Evolutionary conservation across 2,329 filamentous ascomycete genomes (phyloP), one percentile per base, ranked within the genome.

Genomic region (Orbilia quercus): DNA sequence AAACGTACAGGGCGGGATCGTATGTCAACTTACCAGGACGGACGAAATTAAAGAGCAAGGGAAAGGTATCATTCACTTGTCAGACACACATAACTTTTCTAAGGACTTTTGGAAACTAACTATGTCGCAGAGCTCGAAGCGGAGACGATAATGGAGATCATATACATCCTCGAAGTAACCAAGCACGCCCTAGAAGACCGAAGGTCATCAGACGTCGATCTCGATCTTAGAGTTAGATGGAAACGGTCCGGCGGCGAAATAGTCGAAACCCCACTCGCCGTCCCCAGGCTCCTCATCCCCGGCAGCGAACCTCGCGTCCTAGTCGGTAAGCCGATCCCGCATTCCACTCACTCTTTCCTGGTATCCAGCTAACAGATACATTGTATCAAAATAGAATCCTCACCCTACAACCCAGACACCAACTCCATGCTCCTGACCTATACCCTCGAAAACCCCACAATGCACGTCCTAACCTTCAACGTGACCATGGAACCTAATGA

Each of bases 401-500:
- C 69, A 14, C 42, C 54, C 14, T 73, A 73, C 23, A 47, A 16
- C 5, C 40, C 60, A 14, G 63, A 75, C 38, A 75, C 72, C 1
- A 70, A 74, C 20, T 58, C 72, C 9, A 40, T 76, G 64, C 80
- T 38, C 81, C 81, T 88, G 40, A 81, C 85, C 71, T 90, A 90
- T 79, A 91, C 88, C 2, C 88, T 99, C 65, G 95, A 99, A 81
- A 99, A 99, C 79, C 91, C 93, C 0, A 97, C 94, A 0, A 90
- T 89, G 80, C 95, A 99, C 80, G 96, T 96, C 81, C 86, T 99
- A 54, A 96, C 93, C 0, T 99, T 99, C 81, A 92, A 91, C 28
- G 81, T 98, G 53, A 88, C 85, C 23, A 96, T 99, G 92, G 94
- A 99, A 77, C 90, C 92, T 1, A 94, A 88, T 79, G 92, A 96